These are phyloP conservation scores for Diospyros kaki DNA, from an alignment of 148 eudicot genomes.

Conservation along the genomic window DNA sequence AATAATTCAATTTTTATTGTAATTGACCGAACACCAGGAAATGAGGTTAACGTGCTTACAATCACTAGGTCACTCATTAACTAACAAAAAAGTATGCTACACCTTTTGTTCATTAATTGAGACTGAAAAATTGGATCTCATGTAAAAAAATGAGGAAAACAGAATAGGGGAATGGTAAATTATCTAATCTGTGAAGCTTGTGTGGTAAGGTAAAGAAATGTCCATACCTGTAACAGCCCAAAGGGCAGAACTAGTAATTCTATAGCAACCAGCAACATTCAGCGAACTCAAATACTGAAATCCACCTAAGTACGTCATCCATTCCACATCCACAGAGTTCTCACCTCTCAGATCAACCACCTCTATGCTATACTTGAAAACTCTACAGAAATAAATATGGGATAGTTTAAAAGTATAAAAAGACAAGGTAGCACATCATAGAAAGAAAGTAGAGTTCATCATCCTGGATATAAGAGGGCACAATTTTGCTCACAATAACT, in stretches of 20 bases:
- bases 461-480: not conserved
- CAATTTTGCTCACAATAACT: not conserved
- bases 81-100: not conserved
- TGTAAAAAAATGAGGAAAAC: not conserved
- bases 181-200: not conserved
- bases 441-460: not conserved
- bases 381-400: slow-evolving; percentile 25
- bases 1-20: too few species aligned
- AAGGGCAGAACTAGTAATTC: slow-evolving; percentile 65
- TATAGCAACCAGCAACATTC: slow-evolving; percentile 62
- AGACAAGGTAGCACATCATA: not conserved
- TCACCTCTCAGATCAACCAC: slow-evolving; percentile 71
- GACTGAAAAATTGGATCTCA: not conserved
- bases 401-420: not conserved
- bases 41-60: not conserved
- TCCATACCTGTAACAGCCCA: slow-evolving; percentile 47
- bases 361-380: slow-evolving; percentile 67
- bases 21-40: not conserved
- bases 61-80: not conserved
- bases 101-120: not conserved
- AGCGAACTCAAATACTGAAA: slow-evolving; percentile 56
- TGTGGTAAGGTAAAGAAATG: not conserved
- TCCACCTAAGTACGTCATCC: slow-evolving; percentile 90
- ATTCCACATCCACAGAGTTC: slow-evolving; percentile 79
- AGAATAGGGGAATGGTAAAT: not conserved